Conservation (phyloP, 2,329 filamentous ascomycete genomes). For the Fusarium odoratissimum region DNA sequence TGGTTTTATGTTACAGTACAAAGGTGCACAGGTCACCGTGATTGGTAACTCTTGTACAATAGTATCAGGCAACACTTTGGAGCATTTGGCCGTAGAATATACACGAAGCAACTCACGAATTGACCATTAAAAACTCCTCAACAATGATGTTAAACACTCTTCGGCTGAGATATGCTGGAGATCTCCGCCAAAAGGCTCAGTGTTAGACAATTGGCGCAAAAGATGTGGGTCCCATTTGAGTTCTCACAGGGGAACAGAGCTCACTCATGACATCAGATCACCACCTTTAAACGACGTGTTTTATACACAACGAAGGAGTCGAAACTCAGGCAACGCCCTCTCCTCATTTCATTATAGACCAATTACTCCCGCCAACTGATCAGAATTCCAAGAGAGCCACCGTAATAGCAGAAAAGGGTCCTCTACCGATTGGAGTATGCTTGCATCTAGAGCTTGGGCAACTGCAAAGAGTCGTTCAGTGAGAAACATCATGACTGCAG, state of each 20-base stretch:
- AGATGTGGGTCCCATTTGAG: constrained; percentile 27
- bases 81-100: constrained; percentile 9
- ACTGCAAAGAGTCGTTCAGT: constrained; percentile 15
- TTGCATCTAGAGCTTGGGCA: constrained; percentile 26
- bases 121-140: background rate
- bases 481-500: constrained; percentile 48
- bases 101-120: constrained; percentile 18
- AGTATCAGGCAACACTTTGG: background rate
- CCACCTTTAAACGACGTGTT: constrained; percentile 6
- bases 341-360: background rate
- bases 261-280: constrained; percentile 42
- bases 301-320: background rate
- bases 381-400: fast-evolving
- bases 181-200: background rate
- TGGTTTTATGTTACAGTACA: background rate
- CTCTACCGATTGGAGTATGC: constrained; percentile 35
- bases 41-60: background rate
- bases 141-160: background rate
- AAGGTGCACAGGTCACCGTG: background rate
- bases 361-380: background rate
- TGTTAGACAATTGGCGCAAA: constrained; percentile 37
- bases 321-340: background rate
- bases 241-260: constrained; percentile 16
- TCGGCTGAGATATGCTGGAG: background rate
- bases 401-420: background rate